These are phyloP conservation scores for Candida xiaguanensis DNA, from an alignment of 805 yeast genomes.

Conservation along the genomic window DNA sequence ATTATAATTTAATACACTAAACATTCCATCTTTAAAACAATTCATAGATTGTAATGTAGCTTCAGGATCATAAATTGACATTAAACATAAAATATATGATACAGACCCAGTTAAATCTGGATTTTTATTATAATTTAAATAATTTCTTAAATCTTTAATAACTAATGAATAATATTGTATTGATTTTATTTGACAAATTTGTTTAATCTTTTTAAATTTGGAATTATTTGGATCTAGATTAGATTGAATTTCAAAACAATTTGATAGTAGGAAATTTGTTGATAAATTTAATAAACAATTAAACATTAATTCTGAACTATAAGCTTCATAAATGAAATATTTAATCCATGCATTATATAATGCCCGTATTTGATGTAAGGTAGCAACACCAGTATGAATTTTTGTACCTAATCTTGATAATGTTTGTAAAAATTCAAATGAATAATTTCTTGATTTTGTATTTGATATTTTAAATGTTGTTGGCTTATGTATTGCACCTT, in stretches of 20 bases:
- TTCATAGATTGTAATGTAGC: slow-evolving; percentile 33
- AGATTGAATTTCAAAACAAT: slow-evolving; percentile 9
- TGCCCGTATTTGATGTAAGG: slow-evolving; percentile 23
- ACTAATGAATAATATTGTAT: slow-evolving; percentile 35
- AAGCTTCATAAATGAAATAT: slow-evolving; percentile 25
- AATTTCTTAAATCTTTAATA: slow-evolving; percentile 28
- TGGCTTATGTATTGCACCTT: not conserved
- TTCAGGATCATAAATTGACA: slow-evolving; percentile 43
- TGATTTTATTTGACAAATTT: slow-evolving; percentile 23
- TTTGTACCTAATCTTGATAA: slow-evolving; percentile 13
- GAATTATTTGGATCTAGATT: not conserved
- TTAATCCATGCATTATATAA: slow-evolving; percentile 32
- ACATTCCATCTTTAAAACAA: slow-evolving; percentile 40
- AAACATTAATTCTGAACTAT: slow-evolving; percentile 25
- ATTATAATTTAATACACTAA: slow-evolving; percentile 27
- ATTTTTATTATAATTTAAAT: slow-evolving; percentile 24
- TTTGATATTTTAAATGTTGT: not conserved
- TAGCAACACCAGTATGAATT: slow-evolving; percentile 23
- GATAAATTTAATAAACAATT: slow-evolving; percentile 36
- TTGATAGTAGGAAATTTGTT: slow-evolving; percentile 35
- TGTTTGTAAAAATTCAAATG: slow-evolving; percentile 4
- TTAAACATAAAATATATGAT: slow-evolving; percentile 34
- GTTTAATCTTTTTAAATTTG: not conserved
- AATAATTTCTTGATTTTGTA: slow-evolving; percentile 5
- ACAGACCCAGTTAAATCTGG: slow-evolving; percentile 31